Percentiles rank a stretch among this genome's conserved stretches.
These are phyloP conservation scores for Daldinia loculata DNA, from an alignment of 495 filamentous ascomycete species.

Conservation along the genomic window DNA sequence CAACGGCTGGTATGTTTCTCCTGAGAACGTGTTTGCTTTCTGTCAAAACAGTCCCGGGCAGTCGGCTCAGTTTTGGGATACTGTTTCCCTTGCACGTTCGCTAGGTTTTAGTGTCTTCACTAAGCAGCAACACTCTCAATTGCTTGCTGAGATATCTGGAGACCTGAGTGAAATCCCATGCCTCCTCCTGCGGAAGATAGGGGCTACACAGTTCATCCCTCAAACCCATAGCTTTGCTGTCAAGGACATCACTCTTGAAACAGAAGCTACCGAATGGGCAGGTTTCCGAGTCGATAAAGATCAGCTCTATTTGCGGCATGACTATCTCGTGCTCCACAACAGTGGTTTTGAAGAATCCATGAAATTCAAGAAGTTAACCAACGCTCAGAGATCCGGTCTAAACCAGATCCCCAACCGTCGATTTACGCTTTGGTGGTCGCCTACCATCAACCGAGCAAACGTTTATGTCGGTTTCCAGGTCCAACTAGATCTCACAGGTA, in stretches of 20 bases:
- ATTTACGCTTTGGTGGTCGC: slow-evolving; percentile 98
- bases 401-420: slow-evolving; percentile 99
- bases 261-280: slow-evolving; percentile 36
- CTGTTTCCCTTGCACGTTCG: slow-evolving; percentile 6
- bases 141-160: background rate
- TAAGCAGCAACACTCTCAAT: background rate
- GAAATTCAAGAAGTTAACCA: slow-evolving; percentile 99
- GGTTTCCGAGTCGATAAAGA: slow-evolving; percentile 50
- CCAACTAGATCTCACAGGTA: slow-evolving; percentile 96
- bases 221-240: slow-evolving; percentile 48
- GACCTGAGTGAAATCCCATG: slow-evolving; percentile 1
- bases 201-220: background rate
- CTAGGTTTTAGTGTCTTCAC: slow-evolving; percentile 3
- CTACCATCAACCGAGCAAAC: slow-evolving; percentile 80
- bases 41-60: background rate
- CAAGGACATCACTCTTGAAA: slow-evolving; percentile 53
- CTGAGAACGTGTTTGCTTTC: background rate
- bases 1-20: background rate
- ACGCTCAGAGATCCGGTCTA: slow-evolving; percentile 96
- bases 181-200: background rate
- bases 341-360: slow-evolving; percentile 82
- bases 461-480: slow-evolving; percentile 98
- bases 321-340: slow-evolving; percentile 57
- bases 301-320: slow-evolving; percentile 60
- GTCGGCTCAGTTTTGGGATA: slow-evolving; percentile 10